Conservation (phyloP, 2,329 filamentous ascomycete genomes). For the Colletotrichum falcatum region DNA sequence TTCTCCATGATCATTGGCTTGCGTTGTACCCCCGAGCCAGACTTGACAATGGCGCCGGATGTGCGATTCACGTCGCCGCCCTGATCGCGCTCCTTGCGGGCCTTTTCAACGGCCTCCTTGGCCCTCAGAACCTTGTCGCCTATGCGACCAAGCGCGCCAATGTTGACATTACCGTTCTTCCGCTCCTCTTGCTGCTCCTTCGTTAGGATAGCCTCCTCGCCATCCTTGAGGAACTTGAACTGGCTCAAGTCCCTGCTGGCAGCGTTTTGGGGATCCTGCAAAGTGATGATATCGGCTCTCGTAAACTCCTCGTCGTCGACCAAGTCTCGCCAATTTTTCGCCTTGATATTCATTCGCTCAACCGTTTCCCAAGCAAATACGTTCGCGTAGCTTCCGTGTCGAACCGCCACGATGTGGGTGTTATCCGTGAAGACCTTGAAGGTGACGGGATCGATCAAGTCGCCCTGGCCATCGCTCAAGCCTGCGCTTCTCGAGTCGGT, state of each 20-base stretch:
- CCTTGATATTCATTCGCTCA: constrained; percentile 94
- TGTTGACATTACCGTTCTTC: constrained; percentile 78
- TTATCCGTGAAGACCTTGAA: constrained; percentile 99
- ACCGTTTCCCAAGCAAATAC: constrained; percentile 98
- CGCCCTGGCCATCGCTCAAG: constrained; percentile 69
- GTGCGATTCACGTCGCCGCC: constrained; percentile 68
- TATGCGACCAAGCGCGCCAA: constrained; percentile 80
- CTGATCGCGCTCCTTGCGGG: constrained; percentile 78
- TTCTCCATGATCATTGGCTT: constrained; percentile 66
- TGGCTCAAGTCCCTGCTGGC: constrained; percentile 83
- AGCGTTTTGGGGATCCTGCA: constrained; percentile 95
- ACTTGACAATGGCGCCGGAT: constrained; percentile 57
- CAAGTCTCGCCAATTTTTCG: constrained; percentile 94
- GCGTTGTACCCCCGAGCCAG: constrained; percentile 48
- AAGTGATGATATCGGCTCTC: constrained; percentile 91
- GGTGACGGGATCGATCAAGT: constrained; percentile 95
- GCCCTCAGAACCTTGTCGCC: constrained; percentile 88
- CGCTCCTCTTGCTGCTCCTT: constrained; percentile 78
- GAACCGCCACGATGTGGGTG: constrained; percentile 92
- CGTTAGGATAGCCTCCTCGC: constrained; percentile 74
- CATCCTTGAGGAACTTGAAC: constrained; percentile 91
- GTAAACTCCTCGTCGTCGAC: constrained; percentile 89
- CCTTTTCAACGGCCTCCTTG: constrained; percentile 93
- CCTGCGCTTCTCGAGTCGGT: constrained; percentile 61
- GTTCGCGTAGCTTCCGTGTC: constrained; percentile 85